A percentile compares a stretch with the other conserved stretches of the same genome.
These are phyloP conservation scores for Pisolithus thermaeus DNA, from an alignment of 1,284 basidiomycete species.

Conservation along the genomic window DNA sequence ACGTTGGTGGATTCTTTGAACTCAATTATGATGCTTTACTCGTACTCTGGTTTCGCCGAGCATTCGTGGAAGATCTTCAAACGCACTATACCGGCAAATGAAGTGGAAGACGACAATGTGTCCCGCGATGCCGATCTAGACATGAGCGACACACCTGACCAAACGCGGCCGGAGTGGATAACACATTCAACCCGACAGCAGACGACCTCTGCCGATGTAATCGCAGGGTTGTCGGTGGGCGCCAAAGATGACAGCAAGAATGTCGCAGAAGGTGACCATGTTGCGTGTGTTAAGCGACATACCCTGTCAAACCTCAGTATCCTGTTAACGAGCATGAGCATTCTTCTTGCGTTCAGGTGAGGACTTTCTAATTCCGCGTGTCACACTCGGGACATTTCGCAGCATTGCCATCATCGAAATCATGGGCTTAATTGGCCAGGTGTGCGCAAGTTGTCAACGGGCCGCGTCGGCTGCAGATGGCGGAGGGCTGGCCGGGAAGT, in stretches of 20 bases:
- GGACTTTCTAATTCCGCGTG: background rate
- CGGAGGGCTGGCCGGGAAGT: slow-evolving; percentile 70
- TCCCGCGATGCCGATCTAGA: background rate
- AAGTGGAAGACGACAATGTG: background rate
- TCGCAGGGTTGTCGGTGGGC: background rate
- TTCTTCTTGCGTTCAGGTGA: slow-evolving; percentile 60
- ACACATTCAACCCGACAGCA: background rate
- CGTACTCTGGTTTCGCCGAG: slow-evolving; percentile 68
- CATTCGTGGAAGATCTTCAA: slow-evolving; percentile 49
- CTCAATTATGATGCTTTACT: slow-evolving; percentile 84
- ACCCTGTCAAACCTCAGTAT: slow-evolving; percentile 77
- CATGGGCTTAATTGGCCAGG: slow-evolving; percentile 77
- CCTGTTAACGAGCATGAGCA: slow-evolving; percentile 76
- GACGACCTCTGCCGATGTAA: background rate
- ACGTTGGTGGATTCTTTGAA: slow-evolving; percentile 77
- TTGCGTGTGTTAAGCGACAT: slow-evolving; percentile 47
- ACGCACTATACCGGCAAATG: background rate
- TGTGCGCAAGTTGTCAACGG: slow-evolving; percentile 57
- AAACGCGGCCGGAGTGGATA: background rate
- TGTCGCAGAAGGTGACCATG: background rate
- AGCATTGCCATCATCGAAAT: slow-evolving; percentile 83
- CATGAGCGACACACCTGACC: background rate
- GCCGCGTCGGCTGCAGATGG: slow-evolving; percentile 66
- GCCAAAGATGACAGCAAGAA: background rate
- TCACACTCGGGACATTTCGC: background rate